These are phyloP conservation scores for Trichaptum fuscoviolaceum DNA, from an alignment of 768 basidiomycete species.

Conservation along the genomic window DNA sequence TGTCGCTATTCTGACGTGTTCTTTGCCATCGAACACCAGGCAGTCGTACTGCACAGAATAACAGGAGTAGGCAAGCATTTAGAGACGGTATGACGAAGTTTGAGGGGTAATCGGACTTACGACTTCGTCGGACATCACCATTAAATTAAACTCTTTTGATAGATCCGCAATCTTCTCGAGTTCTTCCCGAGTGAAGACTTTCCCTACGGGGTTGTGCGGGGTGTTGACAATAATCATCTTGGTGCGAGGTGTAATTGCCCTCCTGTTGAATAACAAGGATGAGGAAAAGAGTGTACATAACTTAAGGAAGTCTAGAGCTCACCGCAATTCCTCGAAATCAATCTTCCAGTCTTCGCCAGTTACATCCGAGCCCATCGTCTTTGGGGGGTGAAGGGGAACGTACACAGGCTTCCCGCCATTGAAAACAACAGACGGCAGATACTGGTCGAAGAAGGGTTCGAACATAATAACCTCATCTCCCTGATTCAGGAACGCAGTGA, in stretches of 20 bases:
- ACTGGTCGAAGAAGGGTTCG: slow-evolving; percentile 98
- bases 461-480: slow-evolving; percentile 99
- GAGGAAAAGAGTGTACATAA: not conserved
- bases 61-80: not conserved
- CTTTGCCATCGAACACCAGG: slow-evolving; percentile 80
- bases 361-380: slow-evolving; percentile 37
- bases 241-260: slow-evolving; percentile 79
- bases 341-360: slow-evolving; percentile 82
- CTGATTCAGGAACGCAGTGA: slow-evolving; percentile 83
- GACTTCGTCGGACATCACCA: slow-evolving; percentile 96
- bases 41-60: slow-evolving; percentile 71
- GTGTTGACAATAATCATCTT: slow-evolving; percentile 97
- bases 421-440: slow-evolving; percentile 88
- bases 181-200: slow-evolving; percentile 84
- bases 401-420: slow-evolving; percentile 91
- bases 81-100: slow-evolving; percentile 6
- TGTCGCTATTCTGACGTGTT: slow-evolving; percentile 88
- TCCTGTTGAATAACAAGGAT: slow-evolving; percentile 33
- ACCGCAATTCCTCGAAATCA: slow-evolving; percentile 86
- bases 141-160: slow-evolving; percentile 86
- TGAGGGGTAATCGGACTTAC: slow-evolving; percentile 38
- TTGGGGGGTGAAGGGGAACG: slow-evolving; percentile 91
- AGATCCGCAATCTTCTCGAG: slow-evolving; percentile 80
- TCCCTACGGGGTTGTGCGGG: slow-evolving; percentile 97
- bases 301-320: slow-evolving; percentile 13